Conservation (phyloP, 2,329 filamentous ascomycete species). For the Parastagonospora nodorum region DNA sequence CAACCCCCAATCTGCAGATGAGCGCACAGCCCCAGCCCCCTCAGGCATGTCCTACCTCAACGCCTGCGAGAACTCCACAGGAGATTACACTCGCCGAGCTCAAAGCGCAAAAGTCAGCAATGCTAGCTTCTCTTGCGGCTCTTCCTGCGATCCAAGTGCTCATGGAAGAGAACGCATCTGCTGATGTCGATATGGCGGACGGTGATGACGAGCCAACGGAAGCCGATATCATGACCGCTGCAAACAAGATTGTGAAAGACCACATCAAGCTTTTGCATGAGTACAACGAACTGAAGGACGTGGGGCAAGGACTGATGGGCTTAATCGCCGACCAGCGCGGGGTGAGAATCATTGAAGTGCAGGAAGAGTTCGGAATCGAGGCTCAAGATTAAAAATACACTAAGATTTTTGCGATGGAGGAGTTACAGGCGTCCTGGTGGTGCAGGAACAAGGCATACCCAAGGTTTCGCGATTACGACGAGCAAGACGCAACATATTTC, state of each 20-base stretch:
- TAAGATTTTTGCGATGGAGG: too few species aligned
- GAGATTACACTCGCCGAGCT: constrained; percentile 56
- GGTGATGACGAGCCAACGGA: constrained; percentile 33
- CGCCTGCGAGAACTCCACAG: constrained; percentile 45
- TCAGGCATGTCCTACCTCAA: neutral
- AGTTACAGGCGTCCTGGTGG: too few species aligned
- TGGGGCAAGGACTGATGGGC: constrained; percentile 68
- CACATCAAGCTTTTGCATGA: constrained; percentile 70
- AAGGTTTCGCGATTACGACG: too few species aligned
- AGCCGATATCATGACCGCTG: constrained; percentile 46
- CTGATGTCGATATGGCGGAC: constrained; percentile 15
- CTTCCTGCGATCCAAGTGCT: constrained; percentile 41
- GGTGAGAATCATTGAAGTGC: constrained; percentile 56
- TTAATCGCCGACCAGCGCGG: constrained; percentile 69
- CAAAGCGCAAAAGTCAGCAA: constrained; percentile 47
- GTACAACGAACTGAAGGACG: constrained; percentile 74
- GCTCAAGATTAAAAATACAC: constrained; percentile 47
- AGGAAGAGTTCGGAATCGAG: constrained; percentile 55
- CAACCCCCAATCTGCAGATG: neutral
- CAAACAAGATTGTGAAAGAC: constrained; percentile 60
- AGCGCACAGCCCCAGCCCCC: neutral
- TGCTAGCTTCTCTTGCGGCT: constrained; percentile 38
- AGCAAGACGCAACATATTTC: too few species aligned
- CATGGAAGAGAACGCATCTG: constrained; percentile 34
- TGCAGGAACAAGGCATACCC: too few species aligned